Base-by-base conservation (phyloP, 1,284 basidiomycete genomes). In the Moniliella sp. region DNA sequence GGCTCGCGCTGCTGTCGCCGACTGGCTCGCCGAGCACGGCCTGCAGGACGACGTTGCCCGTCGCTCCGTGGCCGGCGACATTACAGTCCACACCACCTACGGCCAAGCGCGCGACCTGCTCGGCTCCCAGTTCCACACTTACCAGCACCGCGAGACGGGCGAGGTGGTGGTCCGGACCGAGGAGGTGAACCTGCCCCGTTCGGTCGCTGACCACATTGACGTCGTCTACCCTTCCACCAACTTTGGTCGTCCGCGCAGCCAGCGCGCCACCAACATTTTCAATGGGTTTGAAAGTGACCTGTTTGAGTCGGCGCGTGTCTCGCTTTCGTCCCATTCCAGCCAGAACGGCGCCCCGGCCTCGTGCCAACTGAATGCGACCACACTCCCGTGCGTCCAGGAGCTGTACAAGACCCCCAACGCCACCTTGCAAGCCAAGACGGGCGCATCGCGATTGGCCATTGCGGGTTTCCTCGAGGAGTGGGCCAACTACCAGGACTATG, bases 41-140 rank as follows among this genome's bases (percentile, higher is more conserved):
- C 49, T 73, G 31, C 55, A 18, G 33, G 57, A 13, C 40, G 61
- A 32, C 33, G 44, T 38, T 46, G 62, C 36, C 63, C 36, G 45
- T 30, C 8, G 16, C 4, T 33, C 66, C 31, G 63, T 13, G 12
- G 62, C 64, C 11, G 70, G 70, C 14, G 68, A 71, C 43, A 53
- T 76, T 25, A 66, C 62, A n/a, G 42, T 75, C 33, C 55, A 61
- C 2, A 63, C 75, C n/a, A 65, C 72, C 14, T 67, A 75, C 15
- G 62, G 61, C 17, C 61, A 69, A 39, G 74, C 72, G 0, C 69
- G 74, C 42, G 34, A 42, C 27, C 39, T 62, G 31, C 38, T 57
- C 17, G 45, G 49, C 17, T n/a, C n/a, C n/a, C 40, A 52, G 9
- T 45, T 57, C 18, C 34, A 35, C 18, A 37, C 46, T 4, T 57